Percentiles rank a stretch among this genome's conserved stretches.
phyloP scores from a whole-genome alignment of 1,139 yeast species.

The Suhomyces kunorum region DNA sequence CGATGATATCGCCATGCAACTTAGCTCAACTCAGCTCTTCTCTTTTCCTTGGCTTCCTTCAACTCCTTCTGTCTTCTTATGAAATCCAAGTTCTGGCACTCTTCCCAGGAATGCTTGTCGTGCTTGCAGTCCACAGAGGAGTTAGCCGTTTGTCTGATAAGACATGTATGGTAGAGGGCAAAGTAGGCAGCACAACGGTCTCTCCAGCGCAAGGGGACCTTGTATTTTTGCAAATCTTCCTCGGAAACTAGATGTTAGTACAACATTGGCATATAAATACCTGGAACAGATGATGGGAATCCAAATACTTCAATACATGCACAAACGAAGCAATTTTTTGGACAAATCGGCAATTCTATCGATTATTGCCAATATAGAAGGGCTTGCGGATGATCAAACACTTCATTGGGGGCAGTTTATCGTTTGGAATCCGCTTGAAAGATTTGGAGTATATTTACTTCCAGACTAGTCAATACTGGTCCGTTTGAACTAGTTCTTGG shows the following conservation, averaged over 20 bases:
- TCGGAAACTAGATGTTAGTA: constrained; percentile 56
- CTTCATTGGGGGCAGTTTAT: too few relatives aligned
- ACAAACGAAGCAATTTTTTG: neutral
- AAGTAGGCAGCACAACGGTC: constrained; percentile 83
- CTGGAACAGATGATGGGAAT: too few relatives aligned
- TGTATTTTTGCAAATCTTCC: constrained; percentile 80
- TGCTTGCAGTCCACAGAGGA: constrained; percentile 63
- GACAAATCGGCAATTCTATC: too few relatives aligned
- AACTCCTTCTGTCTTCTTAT: constrained; percentile 78
- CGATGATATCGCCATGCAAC: constrained; percentile 5
- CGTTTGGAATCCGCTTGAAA: too few relatives aligned
- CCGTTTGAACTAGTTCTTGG: too few relatives aligned
- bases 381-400: too few relatives aligned
- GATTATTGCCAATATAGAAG: too few relatives aligned
- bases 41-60: constrained; percentile 53
- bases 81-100: constrained; percentile 82
- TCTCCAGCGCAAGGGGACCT: constrained; percentile 79
- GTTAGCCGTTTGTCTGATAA: constrained; percentile 50
- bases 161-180: constrained; percentile 55
- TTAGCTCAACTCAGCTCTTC: constrained; percentile 18
- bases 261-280: too few relatives aligned
- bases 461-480: too few relatives aligned
- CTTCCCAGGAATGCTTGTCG: constrained; percentile 83
- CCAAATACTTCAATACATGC: neutral
- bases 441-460: too few relatives aligned